A percentile compares a stretch with the other conserved stretches of the same genome.
Conservation (phyloP, 2,329 filamentous ascomycete genomes). For the Fusarium bulbicola region DNA sequence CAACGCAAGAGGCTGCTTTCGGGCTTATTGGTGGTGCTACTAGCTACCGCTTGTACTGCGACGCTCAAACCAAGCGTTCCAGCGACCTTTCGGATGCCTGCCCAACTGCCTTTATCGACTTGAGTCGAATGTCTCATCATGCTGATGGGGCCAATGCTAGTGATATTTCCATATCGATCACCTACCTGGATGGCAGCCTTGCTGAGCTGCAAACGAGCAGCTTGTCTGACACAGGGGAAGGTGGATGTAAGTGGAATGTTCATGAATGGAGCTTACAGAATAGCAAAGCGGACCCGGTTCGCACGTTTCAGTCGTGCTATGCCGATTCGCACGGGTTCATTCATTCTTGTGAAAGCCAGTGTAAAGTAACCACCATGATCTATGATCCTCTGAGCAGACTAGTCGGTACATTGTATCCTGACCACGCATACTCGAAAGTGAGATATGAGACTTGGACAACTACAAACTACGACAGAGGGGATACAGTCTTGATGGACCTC, state of each 20-base stretch:
- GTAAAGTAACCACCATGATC: neutral
- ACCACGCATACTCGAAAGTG: neutral
- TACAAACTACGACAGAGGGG: neutral
- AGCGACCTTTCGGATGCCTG: too few relatives aligned
- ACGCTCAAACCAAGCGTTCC: neutral
- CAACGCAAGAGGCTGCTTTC: neutral
- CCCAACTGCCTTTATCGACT: neutral
- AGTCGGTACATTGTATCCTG: neutral
- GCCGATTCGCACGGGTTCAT: neutral
- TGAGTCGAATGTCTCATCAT: neutral
- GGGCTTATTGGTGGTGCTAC: neutral
- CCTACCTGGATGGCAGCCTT: neutral
- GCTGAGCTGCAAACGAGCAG: neutral
- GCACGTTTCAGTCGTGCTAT: neutral
- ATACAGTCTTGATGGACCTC: neutral
- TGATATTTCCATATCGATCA: neutral
- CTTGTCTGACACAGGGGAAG: rapidly evolving
- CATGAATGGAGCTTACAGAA: neutral
- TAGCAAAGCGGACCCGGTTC: neutral
- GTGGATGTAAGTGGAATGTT: neutral
- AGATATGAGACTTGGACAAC: neutral
- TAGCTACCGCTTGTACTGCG: neutral
- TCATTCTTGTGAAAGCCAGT: neutral
- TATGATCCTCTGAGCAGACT: neutral
- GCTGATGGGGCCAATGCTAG: neutral